These are phyloP conservation scores for Thalassiosira mediterranea DNA, from an alignment of 352 stramenopile genomes.

Conservation along the genomic window DNA sequence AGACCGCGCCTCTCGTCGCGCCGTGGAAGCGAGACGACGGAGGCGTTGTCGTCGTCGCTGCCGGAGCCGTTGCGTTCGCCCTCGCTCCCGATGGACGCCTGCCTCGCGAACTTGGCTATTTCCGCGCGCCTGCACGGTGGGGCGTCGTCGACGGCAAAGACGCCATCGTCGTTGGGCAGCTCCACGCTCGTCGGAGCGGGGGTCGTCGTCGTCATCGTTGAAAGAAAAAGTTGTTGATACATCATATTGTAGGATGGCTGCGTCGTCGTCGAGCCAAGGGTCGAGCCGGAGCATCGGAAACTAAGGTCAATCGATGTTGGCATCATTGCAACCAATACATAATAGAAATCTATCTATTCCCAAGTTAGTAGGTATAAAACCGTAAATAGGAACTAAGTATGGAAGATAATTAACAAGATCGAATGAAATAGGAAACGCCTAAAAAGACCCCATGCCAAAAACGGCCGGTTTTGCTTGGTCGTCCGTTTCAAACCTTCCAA, in stretches of 20 bases:
- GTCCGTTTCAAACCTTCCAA: no score
- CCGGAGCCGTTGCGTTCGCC: neutral
- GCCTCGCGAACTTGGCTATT: neutral
- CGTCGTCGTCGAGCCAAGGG: neutral
- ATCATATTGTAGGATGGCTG: neutral
- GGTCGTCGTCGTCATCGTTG: neutral
- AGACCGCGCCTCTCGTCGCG: neutral
- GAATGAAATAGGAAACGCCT: no score
- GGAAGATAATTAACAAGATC: no score
- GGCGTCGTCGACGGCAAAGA: neutral
- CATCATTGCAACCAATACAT: no score
- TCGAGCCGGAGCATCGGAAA: neutral
- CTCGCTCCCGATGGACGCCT: conserved; percentile 1
- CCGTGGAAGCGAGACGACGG: neutral
- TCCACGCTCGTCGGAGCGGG: neutral
- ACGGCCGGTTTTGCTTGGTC: no score
- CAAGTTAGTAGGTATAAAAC: no score
- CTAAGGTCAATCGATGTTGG: no score
- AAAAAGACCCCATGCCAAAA: no score
- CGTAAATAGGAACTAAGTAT: no score
- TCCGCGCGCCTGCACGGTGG: neutral
- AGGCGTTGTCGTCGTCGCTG: neutral
- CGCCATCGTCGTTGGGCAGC: neutral
- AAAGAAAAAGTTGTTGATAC: neutral
- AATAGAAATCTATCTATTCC: no score